Evolutionary conservation across 2,329 filamentous ascomycete species (phyloP).

Genomic region (Hypoxylon sp.): DNA sequence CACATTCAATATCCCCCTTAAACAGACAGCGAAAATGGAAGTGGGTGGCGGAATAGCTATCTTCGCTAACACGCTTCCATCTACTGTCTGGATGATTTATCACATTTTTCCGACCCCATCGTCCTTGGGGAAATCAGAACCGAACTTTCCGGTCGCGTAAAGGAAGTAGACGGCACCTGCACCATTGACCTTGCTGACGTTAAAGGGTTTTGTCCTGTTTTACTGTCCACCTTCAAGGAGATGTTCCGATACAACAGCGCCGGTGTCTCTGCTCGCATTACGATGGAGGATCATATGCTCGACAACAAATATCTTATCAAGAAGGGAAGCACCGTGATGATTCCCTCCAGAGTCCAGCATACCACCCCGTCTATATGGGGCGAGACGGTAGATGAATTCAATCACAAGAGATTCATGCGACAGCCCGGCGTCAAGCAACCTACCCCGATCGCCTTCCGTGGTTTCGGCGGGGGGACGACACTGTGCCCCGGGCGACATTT

Average conservation of each 20-base stretch:
- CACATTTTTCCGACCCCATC: slow-evolving; percentile 38
- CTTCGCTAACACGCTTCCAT: slow-evolving; percentile 26
- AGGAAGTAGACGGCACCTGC: not conserved
- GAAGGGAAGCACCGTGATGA: slow-evolving; percentile 36
- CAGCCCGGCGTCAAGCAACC: slow-evolving; percentile 10
- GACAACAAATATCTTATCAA: slow-evolving; percentile 38
- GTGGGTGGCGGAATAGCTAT: slow-evolving; percentile 28
- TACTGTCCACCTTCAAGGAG: slow-evolving; percentile 21
- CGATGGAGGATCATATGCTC: slow-evolving; percentile 34
- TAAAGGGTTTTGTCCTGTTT: slow-evolving; percentile 8
- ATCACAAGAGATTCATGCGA: slow-evolving; percentile 18
- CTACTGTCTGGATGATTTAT: slow-evolving; percentile 36
- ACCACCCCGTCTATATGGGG: slow-evolving; percentile 25
- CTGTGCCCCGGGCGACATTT: slow-evolving; percentile 36
- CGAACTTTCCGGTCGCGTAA: not conserved
- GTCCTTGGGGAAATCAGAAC: slow-evolving; percentile 41
- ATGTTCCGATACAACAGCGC: slow-evolving; percentile 19
- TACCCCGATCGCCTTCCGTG: slow-evolving; percentile 33
- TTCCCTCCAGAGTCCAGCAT: slow-evolving; percentile 30
- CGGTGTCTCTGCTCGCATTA: slow-evolving; percentile 11
- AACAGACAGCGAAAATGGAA: slow-evolving; percentile 35
- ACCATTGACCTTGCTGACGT: not conserved
- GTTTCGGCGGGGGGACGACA: slow-evolving; percentile 33
- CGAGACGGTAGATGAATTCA: slow-evolving; percentile 8
- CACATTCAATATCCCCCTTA: slow-evolving; percentile 2